Percentiles rank a stretch among this genome's conserved stretches.
Conservation (phyloP, 1,284 basidiomycete genomes). For the Naganishia sp. region DNA sequence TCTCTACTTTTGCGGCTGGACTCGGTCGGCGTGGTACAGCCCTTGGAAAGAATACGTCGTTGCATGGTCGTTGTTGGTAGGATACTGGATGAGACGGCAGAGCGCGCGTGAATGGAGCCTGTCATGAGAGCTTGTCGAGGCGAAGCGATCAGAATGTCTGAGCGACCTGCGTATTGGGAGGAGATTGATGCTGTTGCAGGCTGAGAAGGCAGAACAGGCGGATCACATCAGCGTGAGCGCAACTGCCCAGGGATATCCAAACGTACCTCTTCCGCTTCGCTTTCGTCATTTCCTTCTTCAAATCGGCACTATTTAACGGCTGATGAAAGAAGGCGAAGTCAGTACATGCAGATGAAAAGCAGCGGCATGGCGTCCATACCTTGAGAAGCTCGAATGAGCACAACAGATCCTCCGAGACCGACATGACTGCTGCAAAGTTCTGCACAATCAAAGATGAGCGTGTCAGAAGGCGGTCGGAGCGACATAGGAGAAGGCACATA, state of each 20-base stretch:
- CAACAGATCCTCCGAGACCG: conserved; percentile 93
- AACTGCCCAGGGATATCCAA: background rate
- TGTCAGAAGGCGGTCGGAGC: background rate
- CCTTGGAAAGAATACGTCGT: background rate
- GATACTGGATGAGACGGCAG: background rate
- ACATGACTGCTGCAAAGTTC: conserved; percentile 88
- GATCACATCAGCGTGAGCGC: background rate
- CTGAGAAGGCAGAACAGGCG: conserved; percentile 34
- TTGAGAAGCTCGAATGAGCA: conserved; percentile 98
- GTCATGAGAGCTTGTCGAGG: background rate
- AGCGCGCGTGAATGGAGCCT: no score
- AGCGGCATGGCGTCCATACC: conserved; percentile 32
- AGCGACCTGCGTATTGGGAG: conserved; percentile 54
- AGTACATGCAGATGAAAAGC: background rate
- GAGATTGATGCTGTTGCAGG: conserved; percentile 55
- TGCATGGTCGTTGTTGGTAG: background rate
- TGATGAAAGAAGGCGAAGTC: conserved; percentile 5
- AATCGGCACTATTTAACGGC: conserved; percentile 88
- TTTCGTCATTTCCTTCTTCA: conserved; percentile 99
- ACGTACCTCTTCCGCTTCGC: conserved; percentile 83
- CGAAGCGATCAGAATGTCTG: conserved; percentile 46
- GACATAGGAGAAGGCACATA: background rate
- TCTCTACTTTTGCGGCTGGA: background rate
- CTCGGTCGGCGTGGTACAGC: background rate
- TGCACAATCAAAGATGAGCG: conserved; percentile 54